Evolutionary conservation across 371 early-diverging fungal genomes (phyloP), one percentile per base, ranked within the genome.

Genomic region (Mycotypha africana): DNA sequence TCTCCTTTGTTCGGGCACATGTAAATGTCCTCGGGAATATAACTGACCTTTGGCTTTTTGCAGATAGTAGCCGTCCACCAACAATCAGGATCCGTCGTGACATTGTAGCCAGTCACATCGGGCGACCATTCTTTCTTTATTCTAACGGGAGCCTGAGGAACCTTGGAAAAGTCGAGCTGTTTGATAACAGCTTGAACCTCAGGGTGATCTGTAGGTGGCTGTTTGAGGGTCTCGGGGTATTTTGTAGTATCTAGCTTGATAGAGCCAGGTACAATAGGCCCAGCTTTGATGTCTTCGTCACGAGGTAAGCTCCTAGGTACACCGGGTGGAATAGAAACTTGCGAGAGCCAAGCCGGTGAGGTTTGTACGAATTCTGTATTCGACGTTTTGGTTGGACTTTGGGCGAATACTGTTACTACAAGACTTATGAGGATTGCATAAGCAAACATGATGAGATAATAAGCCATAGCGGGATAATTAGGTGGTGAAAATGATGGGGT

Each of bases 121-220:
- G 69, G 31, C 0, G 38, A 39, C 42, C 63, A 60, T 21, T 47
- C 45, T 21, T 56, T 57, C 9, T 66, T 47, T 7, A 36, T 53
- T 8, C 67, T 56, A 9, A 51, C 44, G 0, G 53, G 40, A 0
- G 65, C 38, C 6, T 65, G 41, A 3, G 76, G 76, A n/a, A 79
- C 65, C 37, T 67, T 65, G 30, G 54, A 45, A 62, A 76, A 68
- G 47, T 79, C 70, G 12, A 79, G 37, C 2, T 61, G 61, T 0
- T 58, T 49, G 4, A 81, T 44, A 17, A 70, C 76, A 0, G 49
- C 50, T 38, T 76, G 65, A 3, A 81, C 74, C 28, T 75, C 74
- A 0, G 76, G 69, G 16, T 67, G 63, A 42, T 70, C 47, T 0
- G 42, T 32, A 0, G 74, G 54, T 3, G 70, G 65, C 19, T 52